Conservation (phyloP, 2,329 filamentous ascomycete genomes). For the Aspergillus vadensis region DNA sequence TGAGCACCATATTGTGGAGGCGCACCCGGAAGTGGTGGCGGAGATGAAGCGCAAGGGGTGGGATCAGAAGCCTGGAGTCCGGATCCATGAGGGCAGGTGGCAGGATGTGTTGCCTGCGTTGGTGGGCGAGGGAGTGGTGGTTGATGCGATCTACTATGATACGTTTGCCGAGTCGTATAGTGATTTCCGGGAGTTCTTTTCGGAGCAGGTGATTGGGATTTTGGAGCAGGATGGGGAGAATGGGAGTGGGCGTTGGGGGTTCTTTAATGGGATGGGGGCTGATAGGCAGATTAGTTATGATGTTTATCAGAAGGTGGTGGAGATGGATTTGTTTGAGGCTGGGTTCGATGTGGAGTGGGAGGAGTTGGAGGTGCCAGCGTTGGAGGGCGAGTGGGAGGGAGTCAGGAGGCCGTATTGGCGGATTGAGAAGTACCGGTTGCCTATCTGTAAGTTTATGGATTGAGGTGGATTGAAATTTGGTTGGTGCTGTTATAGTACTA, state of each 20-base stretch:
- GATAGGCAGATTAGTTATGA: slow-evolving; percentile 93
- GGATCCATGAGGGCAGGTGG: slow-evolving; percentile 73
- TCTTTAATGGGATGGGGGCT: slow-evolving; percentile 79
- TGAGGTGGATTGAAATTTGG: slow-evolving; percentile 15
- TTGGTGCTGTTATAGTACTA: not conserved
- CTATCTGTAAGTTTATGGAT: slow-evolving; percentile 44
- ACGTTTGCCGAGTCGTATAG: slow-evolving; percentile 94
- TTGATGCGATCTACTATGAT: slow-evolving; percentile 94
- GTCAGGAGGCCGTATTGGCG: slow-evolving; percentile 90
- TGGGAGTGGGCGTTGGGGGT: slow-evolving; percentile 54
- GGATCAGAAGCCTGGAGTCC: slow-evolving; percentile 61
- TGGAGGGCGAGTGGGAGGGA: slow-evolving; percentile 83
- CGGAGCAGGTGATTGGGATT: slow-evolving; percentile 78
- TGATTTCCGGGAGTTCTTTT: slow-evolving; percentile 83
- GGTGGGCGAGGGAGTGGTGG: slow-evolving; percentile 67
- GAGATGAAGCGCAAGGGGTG: slow-evolving; percentile 69
- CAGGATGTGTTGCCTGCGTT: slow-evolving; percentile 75
- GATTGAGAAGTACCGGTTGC: slow-evolving; percentile 60
- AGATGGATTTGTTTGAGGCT: slow-evolving; percentile 86
- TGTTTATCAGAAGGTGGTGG: slow-evolving; percentile 88
- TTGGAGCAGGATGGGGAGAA: slow-evolving; percentile 52
- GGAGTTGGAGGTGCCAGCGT: slow-evolving; percentile 70
- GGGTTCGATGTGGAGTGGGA: slow-evolving; percentile 89
- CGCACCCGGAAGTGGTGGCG: slow-evolving; percentile 74
- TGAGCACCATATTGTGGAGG: slow-evolving; percentile 82